phyloP scores from a whole-genome alignment of 1,139 yeast species.

The Blastobotrys elegans region DNA sequence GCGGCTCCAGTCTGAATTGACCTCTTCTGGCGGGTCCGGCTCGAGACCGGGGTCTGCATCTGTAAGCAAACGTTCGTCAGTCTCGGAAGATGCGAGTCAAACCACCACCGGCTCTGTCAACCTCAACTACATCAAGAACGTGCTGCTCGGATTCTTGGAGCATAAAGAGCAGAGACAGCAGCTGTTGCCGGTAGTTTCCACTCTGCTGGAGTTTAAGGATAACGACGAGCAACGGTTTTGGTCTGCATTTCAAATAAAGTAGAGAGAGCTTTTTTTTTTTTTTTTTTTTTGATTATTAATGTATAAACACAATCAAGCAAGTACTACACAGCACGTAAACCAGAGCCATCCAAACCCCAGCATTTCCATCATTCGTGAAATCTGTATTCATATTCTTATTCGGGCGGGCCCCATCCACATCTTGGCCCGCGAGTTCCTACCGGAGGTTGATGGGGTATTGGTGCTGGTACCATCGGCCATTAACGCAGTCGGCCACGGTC shows the following conservation, averaged over 20 bases:
- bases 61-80: background rate
- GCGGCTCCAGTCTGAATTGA: background rate
- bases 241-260: conserved; percentile 42
- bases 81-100: background rate
- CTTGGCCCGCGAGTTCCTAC: conserved; percentile 12
- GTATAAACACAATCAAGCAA: too few species aligned
- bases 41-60: too few species aligned
- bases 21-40: too few species aligned
- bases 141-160: conserved; percentile 80
- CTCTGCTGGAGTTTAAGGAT: conserved; percentile 60
- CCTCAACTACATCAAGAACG: conserved; percentile 79
- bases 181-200: conserved; percentile 77
- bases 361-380: too few species aligned
- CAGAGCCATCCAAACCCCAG: too few species aligned
- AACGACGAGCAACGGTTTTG: conserved; percentile 70
- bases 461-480: conserved; percentile 43
- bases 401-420: background rate
- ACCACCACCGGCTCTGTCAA: conserved; percentile 31
- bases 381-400: too few species aligned
- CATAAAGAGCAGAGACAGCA: conserved; percentile 87
- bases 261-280: background rate
- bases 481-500: conserved; percentile 82
- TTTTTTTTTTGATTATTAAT: background rate
- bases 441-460: conserved; percentile 1
- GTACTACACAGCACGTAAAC: too few species aligned